Evolutionary conservation across 495 filamentous ascomycete species (phyloP), one percentile per base, ranked within the genome.

Genomic region (Daldinia caldariorum): DNA sequence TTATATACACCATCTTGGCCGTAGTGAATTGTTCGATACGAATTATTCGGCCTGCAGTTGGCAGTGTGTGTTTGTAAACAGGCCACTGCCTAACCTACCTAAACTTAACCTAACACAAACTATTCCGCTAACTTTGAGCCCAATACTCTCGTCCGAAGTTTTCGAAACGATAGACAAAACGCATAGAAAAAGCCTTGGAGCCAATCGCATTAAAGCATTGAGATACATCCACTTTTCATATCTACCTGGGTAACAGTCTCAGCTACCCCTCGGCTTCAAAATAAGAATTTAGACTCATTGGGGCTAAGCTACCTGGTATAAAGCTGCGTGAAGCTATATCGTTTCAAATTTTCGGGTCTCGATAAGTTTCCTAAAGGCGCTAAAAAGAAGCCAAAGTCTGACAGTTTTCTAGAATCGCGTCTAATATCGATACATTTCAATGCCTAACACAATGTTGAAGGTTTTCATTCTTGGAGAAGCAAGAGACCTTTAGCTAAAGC

Each of bases 121-220:
- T 49, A 51, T 51, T 5, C 6, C 14, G 32, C 1, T 12, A 13
- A 63, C 29, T 39, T 56, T 31, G 31, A 45, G 14, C 62, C 62
- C 37, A 67, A 59, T 56, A 47, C 26, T 26, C 29, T 69, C 43
- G 51, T 62, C 65, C 45, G 70, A 58, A 56, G 60, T 63, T 72
- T 69, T 55, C 66, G 61, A 72, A 64, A 72, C 70, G 9, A 47
- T 58, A 22, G 37, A 14, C 66, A 69, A 72, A 72, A 72, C 70
- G 47, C 29, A 41, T 14, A 51, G 26, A 38, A 29, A 16, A 22
- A 38, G n/a, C 22, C 54, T 37, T 3, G 51, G 10, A 59, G n/a
- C 70, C 65, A 72, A 72, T 72, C 70, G 70, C 70, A 72, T 72
- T 43, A 8, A n/a, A 65, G 34, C 29, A 54, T 55, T 22, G 16